Evolutionary conservation across 805 yeast genomes (phyloP).

Genomic region (Tetrapisispora pingtungensis): DNA sequence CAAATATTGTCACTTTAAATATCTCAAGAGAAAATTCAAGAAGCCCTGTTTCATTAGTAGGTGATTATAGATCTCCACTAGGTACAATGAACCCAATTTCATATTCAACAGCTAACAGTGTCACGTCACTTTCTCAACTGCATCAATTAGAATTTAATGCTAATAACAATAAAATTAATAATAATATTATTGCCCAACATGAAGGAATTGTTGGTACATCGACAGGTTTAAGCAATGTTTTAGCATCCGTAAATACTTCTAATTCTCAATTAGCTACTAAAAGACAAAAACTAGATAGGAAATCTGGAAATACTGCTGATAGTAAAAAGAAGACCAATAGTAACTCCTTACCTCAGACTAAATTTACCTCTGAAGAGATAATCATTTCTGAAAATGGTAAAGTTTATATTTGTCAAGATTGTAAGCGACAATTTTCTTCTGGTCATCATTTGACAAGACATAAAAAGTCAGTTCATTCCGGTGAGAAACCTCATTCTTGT

Average conservation of each 20-base stretch:
- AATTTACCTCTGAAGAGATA: conserved; percentile 25
- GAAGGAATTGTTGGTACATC: not conserved
- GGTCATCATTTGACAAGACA: conserved; percentile 32
- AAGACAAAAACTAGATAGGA: conserved; percentile 11
- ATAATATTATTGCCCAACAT: not conserved
- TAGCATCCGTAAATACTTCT: not conserved
- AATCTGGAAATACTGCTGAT: conserved; percentile 2
- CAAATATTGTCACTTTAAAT: conserved; percentile 26
- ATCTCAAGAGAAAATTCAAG: conserved; percentile 27
- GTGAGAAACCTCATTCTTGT: conserved; percentile 31
- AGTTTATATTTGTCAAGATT: conserved; percentile 29
- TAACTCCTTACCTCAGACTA: conserved; percentile 15
- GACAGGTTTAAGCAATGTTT: not conserved
- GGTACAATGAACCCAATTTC: conserved; percentile 14
- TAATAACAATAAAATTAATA: not conserved
- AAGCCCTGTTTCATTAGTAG: conserved; percentile 20
- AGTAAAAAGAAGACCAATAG: not conserved
- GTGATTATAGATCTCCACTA: conserved; percentile 19
- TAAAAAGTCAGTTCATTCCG: conserved; percentile 31
- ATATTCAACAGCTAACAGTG: conserved; percentile 7
- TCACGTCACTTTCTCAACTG: conserved; percentile 5
- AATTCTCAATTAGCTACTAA: conserved; percentile 9
- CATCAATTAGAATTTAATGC: conserved; percentile 4
- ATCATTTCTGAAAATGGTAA: conserved; percentile 28
- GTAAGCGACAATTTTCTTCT: conserved; percentile 29